phyloP scores from a whole-genome alignment of 139 green algal species.

The Chlorella sp. region DNA sequence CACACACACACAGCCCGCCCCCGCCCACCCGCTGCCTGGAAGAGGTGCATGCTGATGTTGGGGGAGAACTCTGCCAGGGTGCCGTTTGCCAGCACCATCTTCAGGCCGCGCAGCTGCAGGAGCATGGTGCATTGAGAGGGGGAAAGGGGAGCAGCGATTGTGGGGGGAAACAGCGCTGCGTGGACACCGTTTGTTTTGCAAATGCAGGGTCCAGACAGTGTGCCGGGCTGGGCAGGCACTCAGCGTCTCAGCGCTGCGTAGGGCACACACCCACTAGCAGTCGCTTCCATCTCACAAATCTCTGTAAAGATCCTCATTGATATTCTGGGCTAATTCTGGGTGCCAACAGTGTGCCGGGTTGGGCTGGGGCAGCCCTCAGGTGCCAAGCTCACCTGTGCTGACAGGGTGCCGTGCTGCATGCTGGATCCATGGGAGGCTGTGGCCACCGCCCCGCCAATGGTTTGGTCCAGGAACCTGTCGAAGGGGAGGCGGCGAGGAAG shows the following conservation, averaged over 20 bases:
- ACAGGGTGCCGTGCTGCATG: conserved; percentile 69
- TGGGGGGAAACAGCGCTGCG: not conserved
- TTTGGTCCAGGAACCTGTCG: conserved; percentile 81
- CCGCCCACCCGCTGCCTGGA: conserved; percentile 35
- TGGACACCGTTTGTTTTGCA: no score
- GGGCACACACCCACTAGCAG: no score
- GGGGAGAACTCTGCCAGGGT: conserved; percentile 63
- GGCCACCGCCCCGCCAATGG: conserved; percentile 83
- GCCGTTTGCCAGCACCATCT: conserved; percentile 82
- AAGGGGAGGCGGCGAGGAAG: not conserved
- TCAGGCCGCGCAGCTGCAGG: conserved; percentile 56
- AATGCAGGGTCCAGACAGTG: not conserved
- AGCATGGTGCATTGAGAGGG: not conserved
- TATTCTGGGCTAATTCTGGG: no score
- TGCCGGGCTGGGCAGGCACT: no score
- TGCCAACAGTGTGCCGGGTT: no score
- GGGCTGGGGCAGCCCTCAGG: no score
- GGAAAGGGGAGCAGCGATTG: not conserved
- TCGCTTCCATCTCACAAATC: no score
- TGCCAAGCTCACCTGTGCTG: conserved; percentile 72
- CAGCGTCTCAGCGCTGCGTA: no score
- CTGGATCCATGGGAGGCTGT: conserved; percentile 84
- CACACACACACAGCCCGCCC: no score
- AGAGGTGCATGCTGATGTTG: conserved; percentile 69
- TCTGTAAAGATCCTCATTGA: no score